Evolutionary conservation across 2,329 filamentous ascomycete species (phyloP).

Genomic region (Byssothecium circinans): DNA sequence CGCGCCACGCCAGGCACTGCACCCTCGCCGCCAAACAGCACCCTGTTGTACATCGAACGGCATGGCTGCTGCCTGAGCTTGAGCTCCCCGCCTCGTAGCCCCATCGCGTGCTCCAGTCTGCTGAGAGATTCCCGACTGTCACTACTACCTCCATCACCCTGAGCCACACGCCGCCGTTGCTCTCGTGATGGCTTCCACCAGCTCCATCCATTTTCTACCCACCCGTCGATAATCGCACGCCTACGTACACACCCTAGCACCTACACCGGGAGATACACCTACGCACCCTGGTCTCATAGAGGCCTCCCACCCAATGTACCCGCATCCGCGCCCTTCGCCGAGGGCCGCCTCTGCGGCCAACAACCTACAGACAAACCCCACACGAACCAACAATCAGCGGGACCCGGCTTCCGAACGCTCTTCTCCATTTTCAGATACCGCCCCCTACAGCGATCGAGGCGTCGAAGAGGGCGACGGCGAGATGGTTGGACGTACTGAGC

Average conservation of each 20-base stretch:
- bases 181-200: slow-evolving; percentile 45
- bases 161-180: slow-evolving; percentile 24
- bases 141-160: slow-evolving; percentile 20
- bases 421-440: slow-evolving; percentile 56
- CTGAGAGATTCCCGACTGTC: slow-evolving; percentile 31
- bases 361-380: slow-evolving; percentile 71
- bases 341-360: slow-evolving; percentile 72
- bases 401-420: slow-evolving; percentile 61
- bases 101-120: slow-evolving; percentile 33
- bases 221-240: slow-evolving; percentile 34
- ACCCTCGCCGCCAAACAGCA: slow-evolving; percentile 15
- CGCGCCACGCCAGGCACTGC: slow-evolving; percentile 16
- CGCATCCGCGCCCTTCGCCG: slow-evolving; percentile 77
- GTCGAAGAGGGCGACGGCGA: slow-evolving; percentile 54
- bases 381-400: slow-evolving; percentile 71
- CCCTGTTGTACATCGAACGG: slow-evolving; percentile 21
- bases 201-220: slow-evolving; percentile 36
- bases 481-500: slow-evolving; percentile 41
- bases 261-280: slow-evolving; percentile 8
- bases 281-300: slow-evolving; percentile 22
- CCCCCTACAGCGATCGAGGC: slow-evolving; percentile 53
- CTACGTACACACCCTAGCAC: slow-evolving; percentile 4
- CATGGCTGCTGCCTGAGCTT: slow-evolving; percentile 46
- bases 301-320: slow-evolving; percentile 70
- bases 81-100: slow-evolving; percentile 22